These are phyloP conservation scores for Melanomma pulvis-pyrius DNA, from an alignment of 495 filamentous ascomycete species.

Conservation along the genomic window DNA sequence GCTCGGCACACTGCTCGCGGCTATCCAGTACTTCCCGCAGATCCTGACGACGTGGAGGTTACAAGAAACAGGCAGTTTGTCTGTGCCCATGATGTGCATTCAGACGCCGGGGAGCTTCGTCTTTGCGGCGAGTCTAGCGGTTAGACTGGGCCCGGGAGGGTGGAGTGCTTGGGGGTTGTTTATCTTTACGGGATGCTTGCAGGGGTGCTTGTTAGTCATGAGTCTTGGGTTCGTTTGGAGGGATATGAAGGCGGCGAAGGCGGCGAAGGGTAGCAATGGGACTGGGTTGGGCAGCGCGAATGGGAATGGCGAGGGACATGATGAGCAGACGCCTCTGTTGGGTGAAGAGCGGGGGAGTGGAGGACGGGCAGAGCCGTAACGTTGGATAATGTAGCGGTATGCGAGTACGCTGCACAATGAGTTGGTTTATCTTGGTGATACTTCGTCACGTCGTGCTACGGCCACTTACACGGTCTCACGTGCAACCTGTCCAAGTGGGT, in stretches of 20 bases:
- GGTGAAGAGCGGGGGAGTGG: background rate
- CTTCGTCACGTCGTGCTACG: no score
- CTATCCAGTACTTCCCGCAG: slow-evolving; percentile 91
- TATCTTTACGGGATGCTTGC: slow-evolving; percentile 80
- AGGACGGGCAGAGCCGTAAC: background rate
- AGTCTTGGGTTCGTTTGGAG: slow-evolving; percentile 73
- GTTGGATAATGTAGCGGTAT: background rate
- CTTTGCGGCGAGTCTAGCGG: slow-evolving; percentile 83
- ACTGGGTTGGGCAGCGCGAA: slow-evolving; percentile 5
- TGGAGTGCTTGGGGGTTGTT: slow-evolving; percentile 97
- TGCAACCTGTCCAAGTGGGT: no score
- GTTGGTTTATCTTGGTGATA: no score
- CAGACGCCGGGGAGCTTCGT: slow-evolving; percentile 91
- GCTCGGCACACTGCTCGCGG: slow-evolving; percentile 74
- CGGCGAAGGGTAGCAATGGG: background rate
- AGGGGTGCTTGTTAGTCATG: slow-evolving; percentile 80
- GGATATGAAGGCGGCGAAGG: slow-evolving; percentile 37
- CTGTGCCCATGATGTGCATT: slow-evolving; percentile 98
- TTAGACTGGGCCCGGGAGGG: slow-evolving; percentile 74
- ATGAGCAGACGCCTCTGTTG: slow-evolving; percentile 34
- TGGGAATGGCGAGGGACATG: slow-evolving; percentile 10
- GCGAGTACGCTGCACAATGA: no score
- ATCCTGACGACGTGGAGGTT: slow-evolving; percentile 86
- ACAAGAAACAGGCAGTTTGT: slow-evolving; percentile 82
- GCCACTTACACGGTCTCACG: no score